Base-by-base conservation (phyloP, 176 grass and related monocot genomes). In the Melocanna baccifera region DNA sequence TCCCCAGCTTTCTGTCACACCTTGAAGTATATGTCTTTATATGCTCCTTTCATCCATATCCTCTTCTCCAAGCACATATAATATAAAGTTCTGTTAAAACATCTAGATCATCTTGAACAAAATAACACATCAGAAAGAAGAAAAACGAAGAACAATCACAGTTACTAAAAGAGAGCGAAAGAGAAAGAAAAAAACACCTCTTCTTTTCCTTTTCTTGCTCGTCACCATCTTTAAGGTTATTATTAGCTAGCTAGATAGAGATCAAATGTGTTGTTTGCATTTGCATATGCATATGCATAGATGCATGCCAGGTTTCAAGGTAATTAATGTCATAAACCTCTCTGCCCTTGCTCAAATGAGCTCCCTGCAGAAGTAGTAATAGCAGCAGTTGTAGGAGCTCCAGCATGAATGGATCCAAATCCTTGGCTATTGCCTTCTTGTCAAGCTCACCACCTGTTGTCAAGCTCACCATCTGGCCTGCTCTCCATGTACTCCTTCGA, bases 401-500 rank as follows among this genome's bases (percentile, higher is more conserved):
- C 65, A 90, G 81, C 83, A 95, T 88, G 77, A 96, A 88, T 61
- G 84, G 77, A 67, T 92, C 85, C 37, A 87, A 67, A 22, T 87
- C 72, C 76, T 86, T 88, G 65, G 30, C 26, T 76, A 62, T 25
- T 79, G 64, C 86, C 40, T 79, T 82, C 65, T 94, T 86, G 56
- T 84, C 67, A 68, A 68, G 59, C 12, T 75, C 85, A 70, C 37
- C 70, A 10, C 84, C 67, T 90, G n/a, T n/a, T 86, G 56, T 84
- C 67, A 68, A 68, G 59, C 12, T 75, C 85, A 70, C 37, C 70
- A 10, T 41, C 34, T 13, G 58, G 61, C 71, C 84, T 92, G 20
- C 82, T 73, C 66, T 91, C 91, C 85, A 84, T 81, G 62, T 87
- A 91, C 78, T 91, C 91, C 73, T 86, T 66, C 39, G 94, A 93